Conservation (phyloP, 1,284 basidiomycete genomes). For the Testicularia cyperi region DNA sequence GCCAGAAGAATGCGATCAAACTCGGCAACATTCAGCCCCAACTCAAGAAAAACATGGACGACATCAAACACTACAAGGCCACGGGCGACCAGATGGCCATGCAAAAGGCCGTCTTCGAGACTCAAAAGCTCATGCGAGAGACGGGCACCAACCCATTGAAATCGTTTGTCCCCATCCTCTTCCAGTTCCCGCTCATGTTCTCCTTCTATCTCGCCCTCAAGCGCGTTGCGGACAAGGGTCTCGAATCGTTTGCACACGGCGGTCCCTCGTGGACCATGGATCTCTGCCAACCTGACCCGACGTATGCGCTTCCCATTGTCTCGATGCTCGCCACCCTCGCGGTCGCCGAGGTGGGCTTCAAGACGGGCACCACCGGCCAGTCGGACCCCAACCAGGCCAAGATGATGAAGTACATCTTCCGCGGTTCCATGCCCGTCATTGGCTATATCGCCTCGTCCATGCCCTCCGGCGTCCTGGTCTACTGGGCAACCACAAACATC, state of each 20-base stretch:
- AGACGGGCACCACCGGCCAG: conserved; percentile 63
- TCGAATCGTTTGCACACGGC: conserved; percentile 74
- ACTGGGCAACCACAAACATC: conserved; percentile 65
- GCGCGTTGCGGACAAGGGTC: conserved; percentile 70
- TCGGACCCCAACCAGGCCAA: conserved; percentile 62
- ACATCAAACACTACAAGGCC: conserved; percentile 63
- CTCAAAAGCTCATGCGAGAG: conserved; percentile 70
- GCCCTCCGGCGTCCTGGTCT: conserved; percentile 68
- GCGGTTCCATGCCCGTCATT: conserved; percentile 67
- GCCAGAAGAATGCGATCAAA: conserved; percentile 71
- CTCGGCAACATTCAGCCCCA: conserved; percentile 70
- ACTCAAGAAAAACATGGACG: conserved; percentile 66
- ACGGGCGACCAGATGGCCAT: conserved; percentile 66
- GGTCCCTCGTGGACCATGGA: conserved; percentile 77
- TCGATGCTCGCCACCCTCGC: conserved; percentile 70
- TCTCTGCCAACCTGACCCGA: conserved; percentile 77
- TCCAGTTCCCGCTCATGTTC: conserved; percentile 77
- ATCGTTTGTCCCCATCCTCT: conserved; percentile 68
- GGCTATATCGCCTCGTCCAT: conserved; percentile 67
- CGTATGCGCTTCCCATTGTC: conserved; percentile 73
- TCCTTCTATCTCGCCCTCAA: conserved; percentile 83
- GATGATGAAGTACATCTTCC: conserved; percentile 74
- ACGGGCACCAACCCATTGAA: conserved; percentile 71
- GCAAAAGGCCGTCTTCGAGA: conserved; percentile 66
- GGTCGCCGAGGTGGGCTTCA: conserved; percentile 68